Conservation (phyloP, 148 eudicot genomes). For the Silene latifolia region DNA sequence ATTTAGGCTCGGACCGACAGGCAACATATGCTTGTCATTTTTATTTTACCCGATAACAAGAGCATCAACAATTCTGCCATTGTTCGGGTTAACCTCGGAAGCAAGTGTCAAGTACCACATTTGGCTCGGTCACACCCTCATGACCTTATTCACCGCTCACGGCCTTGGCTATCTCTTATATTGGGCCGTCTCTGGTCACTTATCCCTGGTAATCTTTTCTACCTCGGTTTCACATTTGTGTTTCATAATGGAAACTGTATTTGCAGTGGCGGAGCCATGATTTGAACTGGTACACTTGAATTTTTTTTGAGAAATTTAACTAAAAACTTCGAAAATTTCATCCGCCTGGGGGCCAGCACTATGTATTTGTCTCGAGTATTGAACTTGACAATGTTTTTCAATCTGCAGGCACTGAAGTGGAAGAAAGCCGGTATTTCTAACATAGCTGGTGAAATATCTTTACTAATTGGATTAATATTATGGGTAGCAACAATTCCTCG, state of each 20-base stretch:
- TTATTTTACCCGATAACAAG: conserved; percentile 79
- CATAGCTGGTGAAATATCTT: conserved; percentile 48
- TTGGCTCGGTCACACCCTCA: conserved; percentile 70
- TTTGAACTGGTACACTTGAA: too few species aligned
- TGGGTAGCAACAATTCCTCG: conserved; percentile 44
- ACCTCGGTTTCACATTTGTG: too few species aligned
- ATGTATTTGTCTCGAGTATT: too few species aligned
- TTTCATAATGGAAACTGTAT: too few species aligned
- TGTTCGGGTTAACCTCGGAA: conserved; percentile 79
- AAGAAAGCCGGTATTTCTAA: conserved; percentile 34
- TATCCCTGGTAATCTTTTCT: conserved; percentile 40
- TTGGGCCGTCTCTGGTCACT: conserved; percentile 46
- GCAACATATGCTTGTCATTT: conserved; percentile 57
- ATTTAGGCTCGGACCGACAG: conserved; percentile 49
- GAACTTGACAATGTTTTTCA: background rate
- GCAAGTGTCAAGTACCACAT: conserved; percentile 76
- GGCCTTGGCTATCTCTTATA: conserved; percentile 50
- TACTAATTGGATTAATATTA: conserved; percentile 34
- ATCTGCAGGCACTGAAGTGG: conserved; percentile 43
- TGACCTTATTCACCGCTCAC: conserved; percentile 64
- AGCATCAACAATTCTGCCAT: conserved; percentile 57
- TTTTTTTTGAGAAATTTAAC: too few species aligned
- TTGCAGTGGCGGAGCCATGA: too few species aligned
- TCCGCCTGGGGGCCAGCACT: too few species aligned
- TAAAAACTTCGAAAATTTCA: too few species aligned